Conservation (phyloP, 768 basidiomycete species). For the Termitomyces heimii region DNA sequence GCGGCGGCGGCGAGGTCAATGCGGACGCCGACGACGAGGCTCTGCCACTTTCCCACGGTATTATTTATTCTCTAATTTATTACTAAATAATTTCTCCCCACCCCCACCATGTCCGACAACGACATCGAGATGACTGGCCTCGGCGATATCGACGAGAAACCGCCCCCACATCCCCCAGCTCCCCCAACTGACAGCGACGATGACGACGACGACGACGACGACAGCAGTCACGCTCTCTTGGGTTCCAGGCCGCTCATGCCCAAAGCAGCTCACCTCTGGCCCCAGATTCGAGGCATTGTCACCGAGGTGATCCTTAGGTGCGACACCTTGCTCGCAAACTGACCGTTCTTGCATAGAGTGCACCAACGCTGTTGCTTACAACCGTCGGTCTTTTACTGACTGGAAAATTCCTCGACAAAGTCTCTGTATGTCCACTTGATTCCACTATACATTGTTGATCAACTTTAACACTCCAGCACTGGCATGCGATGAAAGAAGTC, state of each 20-base stretch:
- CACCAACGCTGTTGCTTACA: slow-evolving; percentile 82
- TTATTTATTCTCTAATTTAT: slow-evolving; percentile 10
- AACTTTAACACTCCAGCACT: slow-evolving; percentile 42
- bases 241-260: slow-evolving; percentile 19
- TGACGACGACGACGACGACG: slow-evolving; percentile 25
- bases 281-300: slow-evolving; percentile 55
- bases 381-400: slow-evolving; percentile 84
- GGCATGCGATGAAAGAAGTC: slow-evolving; percentile 84
- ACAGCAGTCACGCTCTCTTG: slow-evolving; percentile 41
- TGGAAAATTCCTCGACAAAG: slow-evolving; percentile 81
- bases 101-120: slow-evolving; percentile 15
- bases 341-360: slow-evolving; percentile 44
- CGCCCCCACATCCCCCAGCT: neutral
- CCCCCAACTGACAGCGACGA: slow-evolving; percentile 22
- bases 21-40: no score
- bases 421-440: slow-evolving; percentile 53
- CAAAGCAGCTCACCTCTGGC: slow-evolving; percentile 33
- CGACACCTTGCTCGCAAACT: neutral
- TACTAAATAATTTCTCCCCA: slow-evolving; percentile 5
- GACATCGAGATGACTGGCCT: slow-evolving; percentile 32
- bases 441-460: neutral
- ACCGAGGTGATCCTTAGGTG: slow-evolving; percentile 54
- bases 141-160: slow-evolving; percentile 14
- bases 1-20: neutral
- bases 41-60: slow-evolving; percentile 9